Conservation (phyloP, 2,329 filamentous ascomycete species). For the Pyricularia pennisetigena region DNA sequence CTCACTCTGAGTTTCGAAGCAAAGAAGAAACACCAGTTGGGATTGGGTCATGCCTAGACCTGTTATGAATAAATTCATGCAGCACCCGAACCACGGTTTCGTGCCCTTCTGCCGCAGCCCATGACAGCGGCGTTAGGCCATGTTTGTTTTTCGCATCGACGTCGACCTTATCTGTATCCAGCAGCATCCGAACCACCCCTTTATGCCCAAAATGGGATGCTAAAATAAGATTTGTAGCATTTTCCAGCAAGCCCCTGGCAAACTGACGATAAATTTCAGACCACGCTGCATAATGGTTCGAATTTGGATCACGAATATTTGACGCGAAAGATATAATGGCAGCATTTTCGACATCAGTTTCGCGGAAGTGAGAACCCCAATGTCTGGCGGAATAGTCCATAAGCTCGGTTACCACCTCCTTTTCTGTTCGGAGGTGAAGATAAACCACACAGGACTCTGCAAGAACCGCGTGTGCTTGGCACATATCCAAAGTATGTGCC, state of each 20-base stretch:
- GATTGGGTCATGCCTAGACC: neutral
- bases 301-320: conserved; percentile 9
- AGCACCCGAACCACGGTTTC: conserved; percentile 1
- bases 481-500: conserved; percentile 12
- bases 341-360: conserved; percentile 7
- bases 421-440: conserved; percentile 7
- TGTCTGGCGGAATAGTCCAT: conserved; percentile 14
- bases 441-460: conserved; percentile 14
- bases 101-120: conserved; percentile 6
- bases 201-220: conserved; percentile 11
- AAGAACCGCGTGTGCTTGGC: conserved; percentile 13
- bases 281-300: conserved; percentile 7
- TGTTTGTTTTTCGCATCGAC: neutral
- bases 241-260: no score
- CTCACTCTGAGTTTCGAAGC: neutral
- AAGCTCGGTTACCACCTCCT: conserved; percentile 4
- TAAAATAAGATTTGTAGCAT: conserved; percentile 7
- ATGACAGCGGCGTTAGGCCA: conserved; percentile 4
- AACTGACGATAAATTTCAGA: conserved; percentile 1
- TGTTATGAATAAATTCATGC: neutral
- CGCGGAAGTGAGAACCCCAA: conserved; percentile 14
- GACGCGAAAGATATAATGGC: conserved; percentile 7
- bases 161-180: neutral
- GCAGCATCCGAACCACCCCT: conserved; percentile 4
- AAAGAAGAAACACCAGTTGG: neutral